A percentile compares a stretch with the other conserved stretches of the same genome.
Evolutionary conservation across 176 grass and related monocot species (phyloP).

Genomic region (Eleusine coracana): DNA sequence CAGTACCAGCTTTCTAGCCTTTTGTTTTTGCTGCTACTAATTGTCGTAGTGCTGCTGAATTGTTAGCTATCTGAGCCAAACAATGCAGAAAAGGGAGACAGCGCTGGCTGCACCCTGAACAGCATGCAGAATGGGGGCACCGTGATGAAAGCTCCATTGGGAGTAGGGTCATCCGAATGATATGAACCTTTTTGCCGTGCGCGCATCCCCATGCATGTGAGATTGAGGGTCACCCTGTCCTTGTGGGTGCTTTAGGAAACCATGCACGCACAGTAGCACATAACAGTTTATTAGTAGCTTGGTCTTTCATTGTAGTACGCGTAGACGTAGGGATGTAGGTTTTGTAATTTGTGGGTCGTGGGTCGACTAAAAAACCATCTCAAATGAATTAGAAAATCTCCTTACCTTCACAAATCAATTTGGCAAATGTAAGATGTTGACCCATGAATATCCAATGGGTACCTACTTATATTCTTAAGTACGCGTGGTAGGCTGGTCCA

Average conservation of each 20-base stretch:
- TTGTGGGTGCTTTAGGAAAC: neutral
- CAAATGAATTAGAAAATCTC: too few species aligned
- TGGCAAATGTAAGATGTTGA: too few species aligned
- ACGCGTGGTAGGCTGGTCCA: neutral
- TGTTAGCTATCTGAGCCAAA: neutral
- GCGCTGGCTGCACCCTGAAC: constrained; percentile 3
- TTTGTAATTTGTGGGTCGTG: too few species aligned
- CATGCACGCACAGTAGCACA: neutral
- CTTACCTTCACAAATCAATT: too few species aligned
- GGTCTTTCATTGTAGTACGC: neutral
- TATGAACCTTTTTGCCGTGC: constrained; percentile 10
- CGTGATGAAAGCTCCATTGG: neutral
- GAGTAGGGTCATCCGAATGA: neutral
- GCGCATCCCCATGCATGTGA: constrained; percentile 3
- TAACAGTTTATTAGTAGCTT: neutral
- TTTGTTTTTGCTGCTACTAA: neutral
- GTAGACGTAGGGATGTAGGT: too few species aligned
- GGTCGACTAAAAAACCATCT: too few species aligned
- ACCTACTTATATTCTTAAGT: too few species aligned
- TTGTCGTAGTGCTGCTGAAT: neutral
- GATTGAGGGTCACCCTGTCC: neutral
- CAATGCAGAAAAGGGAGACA: neutral
- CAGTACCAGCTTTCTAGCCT: constrained; percentile 14
- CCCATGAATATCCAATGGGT: too few species aligned
- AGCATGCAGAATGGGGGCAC: neutral